These are phyloP conservation scores for sweet orange (Citrus sinensis) DNA, from an alignment of 345 rosid species.

Conservation along the genomic window DVS_A1.0 CM039167.1:11627501-11628000, in stretches of 20 bases:
- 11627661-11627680: background rate
- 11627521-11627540: constrained; percentile 41
- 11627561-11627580: constrained; percentile 15
- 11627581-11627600: constrained; percentile 16
- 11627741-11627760: background rate
- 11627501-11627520: constrained; percentile 37
- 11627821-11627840: background rate
- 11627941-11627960: background rate
- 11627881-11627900: background rate
- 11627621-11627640: constrained; percentile 20
- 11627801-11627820: background rate
- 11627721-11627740: background rate
- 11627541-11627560: constrained; percentile 39
- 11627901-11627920: background rate
- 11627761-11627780: background rate
- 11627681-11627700: background rate
- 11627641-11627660: constrained; percentile 7
- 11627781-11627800: background rate
- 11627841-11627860: background rate
- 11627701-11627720: background rate
- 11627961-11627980: background rate
- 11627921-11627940: constrained; percentile 2
- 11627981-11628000: background rate
- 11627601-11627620: constrained; percentile 19
- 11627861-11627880: background rate